Evolutionary conservation across 352 stramenopile species (phyloP), one percentile per base, ranked within the genome.

Genomic region (Phytophthora aleatoria): DNA sequence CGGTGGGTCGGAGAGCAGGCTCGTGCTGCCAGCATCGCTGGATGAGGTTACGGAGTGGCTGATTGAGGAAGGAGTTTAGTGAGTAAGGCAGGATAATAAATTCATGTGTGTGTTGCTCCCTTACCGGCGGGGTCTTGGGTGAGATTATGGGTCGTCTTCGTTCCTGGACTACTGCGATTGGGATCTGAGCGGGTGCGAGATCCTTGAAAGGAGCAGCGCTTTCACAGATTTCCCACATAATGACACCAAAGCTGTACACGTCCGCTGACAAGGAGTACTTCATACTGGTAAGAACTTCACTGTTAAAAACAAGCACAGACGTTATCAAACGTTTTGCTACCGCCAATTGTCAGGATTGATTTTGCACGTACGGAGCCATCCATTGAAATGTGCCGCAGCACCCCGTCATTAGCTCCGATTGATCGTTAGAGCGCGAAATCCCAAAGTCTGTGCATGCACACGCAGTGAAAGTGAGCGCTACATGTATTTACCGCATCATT

Each of bases 151-250:
- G 82, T 3, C 85, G 67, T 38, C 79, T 77, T 63, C 84, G 90
- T 43, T 92, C 78, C 27, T 86, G 64, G 11, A 91, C 73, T 5
- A 94, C 85, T 10, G 79, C 75, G 12, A 92, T 80, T 3, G 83
- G 78, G 1, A 94, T 74, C 38, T 85, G 71, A 16, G 69, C 69
- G 3, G 80, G 83, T 1, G 77, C 44, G 11, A 92, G 28, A 47
- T 85, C 79, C 2, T 75, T 79, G 54, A 92, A 94, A 9, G 85
- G 85, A 1, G 83, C 72, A 2, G 81, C 50, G 0, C 47, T 60
- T 50, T 92, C 85, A 38, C 85, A 92, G 24, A 94, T 92, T 57
- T 94, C 85, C 83, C 85, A 94, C 68, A 92, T 69, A 41, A 94
- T 86, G 50, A 92, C 63, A 1, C 76, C 85, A 67, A 92, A 90